Evolutionary conservation across 2,329 filamentous ascomycete genomes (phyloP), one percentile per base, ranked within the genome.

Genomic region (Ambrosiella cleistominuta): DNA sequence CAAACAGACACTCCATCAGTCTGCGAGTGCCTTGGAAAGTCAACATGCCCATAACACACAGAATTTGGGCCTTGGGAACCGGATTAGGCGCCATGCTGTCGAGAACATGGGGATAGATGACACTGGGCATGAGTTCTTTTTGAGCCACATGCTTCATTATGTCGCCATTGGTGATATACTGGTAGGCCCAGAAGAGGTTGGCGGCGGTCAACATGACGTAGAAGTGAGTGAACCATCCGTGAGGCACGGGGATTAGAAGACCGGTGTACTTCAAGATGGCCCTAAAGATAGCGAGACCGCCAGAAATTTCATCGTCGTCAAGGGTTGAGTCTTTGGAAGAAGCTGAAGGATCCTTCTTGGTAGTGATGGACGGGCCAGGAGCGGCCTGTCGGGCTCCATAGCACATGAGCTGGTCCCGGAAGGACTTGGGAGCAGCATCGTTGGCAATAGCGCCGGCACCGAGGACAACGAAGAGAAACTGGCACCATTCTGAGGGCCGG

Each of bases 141-240:
- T 67, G 61, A 63, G 70, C 67, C 69, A 81, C 66, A 13, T 68
- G 65, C 36, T 68, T 68, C 66, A 88, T 76, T 15, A 78, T 64
- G 0, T 66, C 61, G 1, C 86, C 85, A 61, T 72, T 68, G 35
- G 65, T 70, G 27, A 78, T 62, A 57, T 85, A 77, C 68, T 90
- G 83, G 63, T 70, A 69, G 0, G 75, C 78, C 88, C 90, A 96
- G 68, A 90, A 85, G 3, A 80, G 65, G 0, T 87, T 90, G 60
- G 80, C 82, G 1, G 72, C 66, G 3, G 89, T 71, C 2, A 87
- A 91, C 40, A 82, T 68, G 57, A 86, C 66, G 68, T 98, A 97
- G 71, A 95, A 97, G 64, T 93, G 86, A 49, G 76, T 78, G 69
- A 97, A 97, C 82, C 87, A 97, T 62, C 78, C 78, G 70, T 97